A percentile compares a stretch with the other conserved stretches of the same genome.
Evolutionary conservation across 164 flowering plant genomes (phyloP).

Genomic region (Dillenia turbinata): DNA sequence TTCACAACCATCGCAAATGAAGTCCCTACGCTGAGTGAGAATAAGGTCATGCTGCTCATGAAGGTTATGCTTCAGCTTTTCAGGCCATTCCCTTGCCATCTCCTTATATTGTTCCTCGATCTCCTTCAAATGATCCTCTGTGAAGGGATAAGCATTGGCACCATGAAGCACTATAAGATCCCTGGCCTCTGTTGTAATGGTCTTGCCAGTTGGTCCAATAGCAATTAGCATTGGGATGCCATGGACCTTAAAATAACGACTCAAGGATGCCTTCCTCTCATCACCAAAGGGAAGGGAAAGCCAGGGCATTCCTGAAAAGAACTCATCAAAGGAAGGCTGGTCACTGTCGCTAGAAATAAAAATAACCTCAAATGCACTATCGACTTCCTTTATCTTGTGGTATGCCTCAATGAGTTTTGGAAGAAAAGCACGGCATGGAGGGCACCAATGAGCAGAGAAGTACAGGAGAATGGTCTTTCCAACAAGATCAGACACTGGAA

Average conservation of each 20-base stretch:
- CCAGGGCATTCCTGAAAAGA: conserved; percentile 69
- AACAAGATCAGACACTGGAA: too few species aligned
- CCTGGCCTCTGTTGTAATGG: conserved; percentile 43
- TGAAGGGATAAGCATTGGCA: conserved; percentile 71
- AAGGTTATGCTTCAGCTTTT: conserved; percentile 43
- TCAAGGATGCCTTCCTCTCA: conserved; percentile 29
- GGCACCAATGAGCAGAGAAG: conserved; percentile 43
- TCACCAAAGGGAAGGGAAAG: conserved; percentile 71
- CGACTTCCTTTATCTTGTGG: conserved; percentile 50
- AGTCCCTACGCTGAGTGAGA: conserved; percentile 25
- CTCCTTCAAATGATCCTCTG: conserved; percentile 45
- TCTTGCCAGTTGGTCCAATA: conserved; percentile 59
- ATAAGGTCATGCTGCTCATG: conserved; percentile 62
- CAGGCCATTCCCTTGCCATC: conserved; percentile 67
- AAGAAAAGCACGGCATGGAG: conserved; percentile 59
- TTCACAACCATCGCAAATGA: conserved; percentile 44
- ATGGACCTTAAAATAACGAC: conserved; percentile 38
- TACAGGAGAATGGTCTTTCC: too few species aligned
- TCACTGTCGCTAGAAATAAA: conserved; percentile 59
- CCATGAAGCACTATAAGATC: conserved; percentile 40
- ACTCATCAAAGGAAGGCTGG: conserved; percentile 51
- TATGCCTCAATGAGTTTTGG: conserved; percentile 59
- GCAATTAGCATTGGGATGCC: conserved; percentile 60
- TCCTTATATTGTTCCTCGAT: conserved; percentile 36
- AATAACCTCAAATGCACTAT: conserved; percentile 53